phyloP scores from a whole-genome alignment of 2,329 filamentous ascomycete species.

The Claviceps paspali region DNA sequence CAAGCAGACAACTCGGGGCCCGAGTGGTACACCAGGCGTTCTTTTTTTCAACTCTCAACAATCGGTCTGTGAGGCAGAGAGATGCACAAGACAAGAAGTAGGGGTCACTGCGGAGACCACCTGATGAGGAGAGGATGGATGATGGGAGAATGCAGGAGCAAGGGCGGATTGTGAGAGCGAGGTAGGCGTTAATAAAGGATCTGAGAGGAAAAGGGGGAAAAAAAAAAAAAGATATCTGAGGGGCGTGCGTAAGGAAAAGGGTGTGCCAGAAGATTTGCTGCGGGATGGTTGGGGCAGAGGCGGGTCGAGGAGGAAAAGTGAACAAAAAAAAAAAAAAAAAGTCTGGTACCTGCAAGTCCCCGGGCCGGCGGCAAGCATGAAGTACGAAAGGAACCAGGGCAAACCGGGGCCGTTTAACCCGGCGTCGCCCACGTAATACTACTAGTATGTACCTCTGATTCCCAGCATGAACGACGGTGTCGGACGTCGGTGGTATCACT shows the following conservation, averaged over 20 bases:
- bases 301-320: neutral
- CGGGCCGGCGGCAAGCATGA: too few species aligned
- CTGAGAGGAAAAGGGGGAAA: neutral
- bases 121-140: neutral
- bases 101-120: neutral
- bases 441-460: too few species aligned
- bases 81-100: neutral
- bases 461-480: too few species aligned
- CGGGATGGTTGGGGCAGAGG: constrained; percentile 7
- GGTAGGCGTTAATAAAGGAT: constrained; percentile 1
- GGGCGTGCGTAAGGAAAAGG: constrained; percentile 1
- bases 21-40: too few species aligned
- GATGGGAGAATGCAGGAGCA: neutral
- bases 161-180: neutral
- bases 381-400: too few species aligned
- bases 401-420: too few species aligned
- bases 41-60: too few species aligned
- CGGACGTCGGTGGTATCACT: too few species aligned
- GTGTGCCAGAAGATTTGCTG: constrained; percentile 3
- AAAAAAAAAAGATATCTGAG: neutral
- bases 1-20: too few species aligned
- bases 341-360: too few species aligned
- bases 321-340: too few species aligned
- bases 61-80: neutral
- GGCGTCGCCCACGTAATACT: too few species aligned